Conservation (phyloP, 345 rosid genomes). For the Mercurialis annua region DNA sequence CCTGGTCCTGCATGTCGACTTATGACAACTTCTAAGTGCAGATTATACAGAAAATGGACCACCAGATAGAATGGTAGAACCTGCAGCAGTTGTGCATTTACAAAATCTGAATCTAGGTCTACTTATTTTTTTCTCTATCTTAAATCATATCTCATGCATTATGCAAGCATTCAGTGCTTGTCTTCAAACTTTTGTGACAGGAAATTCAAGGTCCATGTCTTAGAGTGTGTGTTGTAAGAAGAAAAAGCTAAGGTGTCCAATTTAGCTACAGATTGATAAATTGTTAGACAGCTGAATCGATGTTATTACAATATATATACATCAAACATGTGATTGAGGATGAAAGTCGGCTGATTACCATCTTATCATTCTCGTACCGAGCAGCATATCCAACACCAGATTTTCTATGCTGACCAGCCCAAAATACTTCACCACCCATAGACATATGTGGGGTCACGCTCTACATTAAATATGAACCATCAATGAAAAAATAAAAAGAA, state of each 20-base stretch:
- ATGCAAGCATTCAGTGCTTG: background rate
- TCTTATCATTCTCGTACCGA: constrained; percentile 84
- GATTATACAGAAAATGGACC: background rate
- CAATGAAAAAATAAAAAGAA: background rate
- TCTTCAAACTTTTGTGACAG: background rate
- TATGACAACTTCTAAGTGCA: background rate
- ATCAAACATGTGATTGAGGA: background rate
- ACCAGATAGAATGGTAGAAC: background rate
- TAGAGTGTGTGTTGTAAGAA: background rate
- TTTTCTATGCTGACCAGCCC: constrained; percentile 96
- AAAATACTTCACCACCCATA: constrained; percentile 90
- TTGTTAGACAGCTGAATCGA: background rate
- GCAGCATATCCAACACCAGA: constrained; percentile 96
- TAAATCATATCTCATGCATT: background rate
- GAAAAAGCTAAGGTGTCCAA: background rate
- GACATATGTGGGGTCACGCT: constrained; percentile 68
- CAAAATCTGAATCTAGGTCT: background rate
- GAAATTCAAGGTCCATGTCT: background rate
- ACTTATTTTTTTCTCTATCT: background rate
- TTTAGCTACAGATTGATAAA: background rate
- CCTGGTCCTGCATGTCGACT: background rate
- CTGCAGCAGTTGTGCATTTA: background rate
- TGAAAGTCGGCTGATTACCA: constrained; percentile 45
- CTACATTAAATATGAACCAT: constrained; percentile 38
- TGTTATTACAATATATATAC: background rate